Conservation (phyloP, 352 stramenopile species). For the Pythium aphanidermatum region DNA sequence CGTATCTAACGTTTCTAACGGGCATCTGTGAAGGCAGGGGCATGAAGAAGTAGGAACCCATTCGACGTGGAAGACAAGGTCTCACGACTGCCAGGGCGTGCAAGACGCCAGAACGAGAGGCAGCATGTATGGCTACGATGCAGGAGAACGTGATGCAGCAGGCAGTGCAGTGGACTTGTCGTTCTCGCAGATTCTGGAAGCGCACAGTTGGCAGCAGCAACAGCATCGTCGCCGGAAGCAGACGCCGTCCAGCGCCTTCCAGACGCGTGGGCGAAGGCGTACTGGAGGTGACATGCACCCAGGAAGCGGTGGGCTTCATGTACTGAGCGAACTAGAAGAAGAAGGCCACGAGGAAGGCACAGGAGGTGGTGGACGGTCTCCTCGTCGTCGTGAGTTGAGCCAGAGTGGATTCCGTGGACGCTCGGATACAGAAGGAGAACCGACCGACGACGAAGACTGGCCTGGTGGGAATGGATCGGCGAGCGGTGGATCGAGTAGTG, state of each 20-base stretch:
- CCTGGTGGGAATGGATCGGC: conserved; percentile 37
- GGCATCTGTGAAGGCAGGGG: not conserved
- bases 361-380: not conserved
- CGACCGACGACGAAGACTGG: conserved; percentile 63
- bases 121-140: conserved; percentile 35
- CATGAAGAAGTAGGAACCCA: too few relatives aligned
- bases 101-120: conserved; percentile 1
- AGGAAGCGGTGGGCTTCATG: conserved; percentile 5
- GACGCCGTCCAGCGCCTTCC: too few relatives aligned
- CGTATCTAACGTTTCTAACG: conserved; percentile 16
- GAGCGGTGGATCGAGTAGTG: conserved; percentile 16
- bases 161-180: conserved; percentile 52
- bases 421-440: conserved; percentile 17
- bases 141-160: conserved; percentile 20
- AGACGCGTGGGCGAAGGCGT: not conserved
- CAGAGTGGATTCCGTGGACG: conserved; percentile 4
- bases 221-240: conserved; percentile 34
- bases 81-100: too few relatives aligned
- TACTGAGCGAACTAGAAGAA: conserved; percentile 12
- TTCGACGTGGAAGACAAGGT: too few relatives aligned
- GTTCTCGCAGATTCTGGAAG: conserved; percentile 79
- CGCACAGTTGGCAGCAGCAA: conserved; percentile 46
- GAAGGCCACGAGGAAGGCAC: conserved; percentile 10
- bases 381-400: not conserved
- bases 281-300: conserved; percentile 1